Base-by-base conservation (phyloP, 768 basidiomycete species). In the Aureoboletus auriporus region DNA sequence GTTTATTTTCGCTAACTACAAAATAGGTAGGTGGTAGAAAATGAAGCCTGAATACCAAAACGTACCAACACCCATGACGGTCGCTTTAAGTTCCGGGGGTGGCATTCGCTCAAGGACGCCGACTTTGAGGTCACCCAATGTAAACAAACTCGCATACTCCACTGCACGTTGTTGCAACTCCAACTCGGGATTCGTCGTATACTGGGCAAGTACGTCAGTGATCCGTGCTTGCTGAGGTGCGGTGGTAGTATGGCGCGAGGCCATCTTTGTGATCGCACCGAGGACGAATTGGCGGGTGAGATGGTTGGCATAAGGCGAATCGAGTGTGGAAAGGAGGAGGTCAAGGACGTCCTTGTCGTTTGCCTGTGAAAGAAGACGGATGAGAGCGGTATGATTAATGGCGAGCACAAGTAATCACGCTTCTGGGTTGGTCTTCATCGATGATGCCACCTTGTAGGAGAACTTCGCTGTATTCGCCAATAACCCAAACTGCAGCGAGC, bases 51-150 rank as follows among this genome's bases (percentile, higher is more conserved):
- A 41, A 23, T 26, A 26, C 37, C 0, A 23, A 46, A 34, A 71
- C 81, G 54, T 56, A 94, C 93, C 89, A 51, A 87, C 78, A 39
- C 92, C 96, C 77, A 95, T 88, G 2, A 98, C 89, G 3, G 95
- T 97, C n/a, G 89, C 86, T 71, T 94, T 96, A 55, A 98, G 71
- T 66, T 99, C 96, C 2, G 96, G 96, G 6, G 92, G 89, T n/a
- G 96, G 96, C 96, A 99, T 99, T 47, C 93, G 80, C 71, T 99
- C 96, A 51, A 98, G 67, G 1, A 99, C 93, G 33, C 95, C 96
- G 8, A 77, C 75, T 50, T 80, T 76, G 17, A 89, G 70, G n/a
- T 88, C 83, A 6, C 84, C 85, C 8, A 91, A 69, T 27, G 76
- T 80, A 63, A 91, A 92, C 56, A 99, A 65, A 57, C 81, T 87